Percentiles rank a stretch among this genome's conserved stretches.
phyloP scores from a whole-genome alignment of 371 early-diverging fungal genomes.

The Mucor velutinosus region DNA sequence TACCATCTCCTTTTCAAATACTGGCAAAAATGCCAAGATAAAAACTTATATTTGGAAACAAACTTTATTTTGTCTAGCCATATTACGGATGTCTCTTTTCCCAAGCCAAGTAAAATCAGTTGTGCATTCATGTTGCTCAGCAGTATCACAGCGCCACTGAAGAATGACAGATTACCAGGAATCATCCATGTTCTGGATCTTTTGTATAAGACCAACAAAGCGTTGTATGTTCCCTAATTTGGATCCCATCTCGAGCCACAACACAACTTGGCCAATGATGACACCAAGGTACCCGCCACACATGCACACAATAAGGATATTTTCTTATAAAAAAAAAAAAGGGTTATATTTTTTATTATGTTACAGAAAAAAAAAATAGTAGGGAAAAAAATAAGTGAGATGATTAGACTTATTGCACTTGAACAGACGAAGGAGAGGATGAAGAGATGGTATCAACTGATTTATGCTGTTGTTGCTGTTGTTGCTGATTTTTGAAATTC shows the following conservation, averaged over 20 bases:
- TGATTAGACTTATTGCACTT: background rate
- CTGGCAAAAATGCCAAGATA: background rate
- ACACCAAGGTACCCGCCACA: background rate
- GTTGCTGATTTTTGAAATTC: constrained; percentile 9
- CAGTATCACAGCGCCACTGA: background rate
- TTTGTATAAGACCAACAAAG: background rate
- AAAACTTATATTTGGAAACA: background rate
- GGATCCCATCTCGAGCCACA: background rate
- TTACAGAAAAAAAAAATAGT: background rate
- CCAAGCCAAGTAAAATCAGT: background rate
- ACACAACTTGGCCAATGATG: background rate
- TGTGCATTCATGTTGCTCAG: background rate
- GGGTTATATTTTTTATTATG: background rate
- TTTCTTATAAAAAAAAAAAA: background rate
- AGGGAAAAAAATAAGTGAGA: background rate
- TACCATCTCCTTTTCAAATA: background rate
- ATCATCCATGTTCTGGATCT: background rate
- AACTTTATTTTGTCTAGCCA: background rate
- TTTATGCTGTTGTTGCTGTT: background rate
- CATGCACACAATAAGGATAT: background rate
- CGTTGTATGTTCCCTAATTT: background rate
- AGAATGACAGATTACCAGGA: background rate
- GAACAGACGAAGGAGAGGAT: constrained; percentile 3
- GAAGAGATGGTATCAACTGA: background rate
- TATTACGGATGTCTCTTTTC: background rate